Conservation (phyloP, 768 basidiomycete species). For the Coprinopsis cinerea region DNA sequence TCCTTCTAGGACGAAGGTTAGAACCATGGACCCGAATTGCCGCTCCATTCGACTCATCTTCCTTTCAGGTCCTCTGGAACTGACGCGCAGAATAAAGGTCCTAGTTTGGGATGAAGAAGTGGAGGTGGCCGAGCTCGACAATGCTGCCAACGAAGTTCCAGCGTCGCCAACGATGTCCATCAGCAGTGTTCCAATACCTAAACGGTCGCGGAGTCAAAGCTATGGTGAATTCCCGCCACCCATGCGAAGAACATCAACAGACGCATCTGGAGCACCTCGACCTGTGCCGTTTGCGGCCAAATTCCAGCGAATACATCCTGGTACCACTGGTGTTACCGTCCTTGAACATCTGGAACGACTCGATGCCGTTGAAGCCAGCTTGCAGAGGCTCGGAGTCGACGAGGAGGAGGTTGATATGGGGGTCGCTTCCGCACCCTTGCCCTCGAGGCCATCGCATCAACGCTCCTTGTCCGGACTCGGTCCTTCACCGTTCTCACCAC, state of each 20-base stretch:
- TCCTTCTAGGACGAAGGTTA: constrained; percentile 67
- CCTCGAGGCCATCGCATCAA: constrained; percentile 17
- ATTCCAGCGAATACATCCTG: constrained; percentile 77
- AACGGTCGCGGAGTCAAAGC: constrained; percentile 51
- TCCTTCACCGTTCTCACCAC: constrained; percentile 46
- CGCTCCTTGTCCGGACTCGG: constrained; percentile 14
- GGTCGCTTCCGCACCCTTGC: constrained; percentile 28
- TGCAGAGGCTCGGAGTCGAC: constrained; percentile 66
- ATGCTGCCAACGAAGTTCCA: constrained; percentile 28
- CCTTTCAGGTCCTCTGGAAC: constrained; percentile 72
- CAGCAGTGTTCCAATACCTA: constrained; percentile 54
- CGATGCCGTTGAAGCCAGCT: constrained; percentile 74
- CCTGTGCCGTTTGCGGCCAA: constrained; percentile 84
- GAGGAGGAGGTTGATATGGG: constrained; percentile 64
- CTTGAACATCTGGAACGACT: constrained; percentile 81
- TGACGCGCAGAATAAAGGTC: constrained; percentile 77
- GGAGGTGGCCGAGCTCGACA: constrained; percentile 57
- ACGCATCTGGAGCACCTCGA: constrained; percentile 56
- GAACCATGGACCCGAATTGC: constrained; percentile 8
- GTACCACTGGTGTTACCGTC: constrained; percentile 81
- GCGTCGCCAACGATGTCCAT: constrained; percentile 58
- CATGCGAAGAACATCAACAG: constrained; percentile 56
- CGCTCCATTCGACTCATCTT: constrained; percentile 12
- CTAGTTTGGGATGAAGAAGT: constrained; percentile 84
- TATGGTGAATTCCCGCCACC: constrained; percentile 74